Percentiles rank a stretch among this genome's conserved stretches.
These are phyloP conservation scores for Pyrenopolyporus hunteri DNA, from an alignment of 495 filamentous ascomycete species.

Conservation along the genomic window DNA sequence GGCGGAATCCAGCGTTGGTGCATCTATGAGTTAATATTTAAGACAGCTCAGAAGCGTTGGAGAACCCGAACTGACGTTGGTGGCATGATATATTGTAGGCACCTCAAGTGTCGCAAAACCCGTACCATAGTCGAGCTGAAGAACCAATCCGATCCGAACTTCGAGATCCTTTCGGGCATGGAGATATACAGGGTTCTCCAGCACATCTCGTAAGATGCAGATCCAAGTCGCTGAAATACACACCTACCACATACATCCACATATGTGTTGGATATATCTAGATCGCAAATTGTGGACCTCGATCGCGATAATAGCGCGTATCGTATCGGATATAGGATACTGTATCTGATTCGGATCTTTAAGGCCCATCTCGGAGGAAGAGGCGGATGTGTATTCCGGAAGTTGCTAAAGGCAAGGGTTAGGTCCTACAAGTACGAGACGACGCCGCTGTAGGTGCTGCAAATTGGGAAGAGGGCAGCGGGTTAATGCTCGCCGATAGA, in stretches of 20 bases:
- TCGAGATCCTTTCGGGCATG: background rate
- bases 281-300: slow-evolving; percentile 21
- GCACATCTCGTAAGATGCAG: slow-evolving; percentile 9
- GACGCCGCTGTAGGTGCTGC: slow-evolving; percentile 6
- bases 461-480: too few relatives aligned
- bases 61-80: slow-evolving; percentile 11
- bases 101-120: slow-evolving; percentile 1
- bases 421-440: too few relatives aligned
- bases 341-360: slow-evolving; percentile 14
- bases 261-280: background rate
- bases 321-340: slow-evolving; percentile 7
- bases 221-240: background rate
- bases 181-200: background rate
- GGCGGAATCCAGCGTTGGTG: slow-evolving; percentile 6
- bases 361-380: slow-evolving; percentile 16
- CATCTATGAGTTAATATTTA: slow-evolving; percentile 14
- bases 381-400: slow-evolving; percentile 23
- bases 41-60: background rate
- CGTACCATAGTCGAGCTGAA: background rate
- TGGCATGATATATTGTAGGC: slow-evolving; percentile 9
- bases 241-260: background rate
- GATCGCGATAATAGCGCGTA: slow-evolving; percentile 24
- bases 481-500: slow-evolving; percentile 31
- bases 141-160: background rate
- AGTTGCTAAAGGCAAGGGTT: slow-evolving; percentile 14